These are phyloP conservation scores for Boletellus sp. DNA, from an alignment of 1,284 basidiomycete species.

Conservation along the genomic window DNA sequence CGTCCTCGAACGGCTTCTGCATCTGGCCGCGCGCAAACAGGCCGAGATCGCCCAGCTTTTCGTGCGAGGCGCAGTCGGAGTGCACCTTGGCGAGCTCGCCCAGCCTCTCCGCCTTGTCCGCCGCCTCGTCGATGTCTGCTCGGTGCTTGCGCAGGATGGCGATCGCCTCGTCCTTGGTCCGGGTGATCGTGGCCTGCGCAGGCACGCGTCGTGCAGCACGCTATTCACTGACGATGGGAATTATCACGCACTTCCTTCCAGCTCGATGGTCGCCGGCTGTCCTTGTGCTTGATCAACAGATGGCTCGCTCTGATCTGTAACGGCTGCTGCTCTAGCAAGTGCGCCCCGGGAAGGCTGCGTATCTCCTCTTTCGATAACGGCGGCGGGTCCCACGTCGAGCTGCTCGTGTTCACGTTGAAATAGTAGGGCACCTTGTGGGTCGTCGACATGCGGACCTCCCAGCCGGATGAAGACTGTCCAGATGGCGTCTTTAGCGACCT, in stretches of 20 bases:
- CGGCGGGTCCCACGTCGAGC: slow-evolving; percentile 86
- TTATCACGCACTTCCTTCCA: slow-evolving; percentile 80
- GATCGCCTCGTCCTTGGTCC: slow-evolving; percentile 88
- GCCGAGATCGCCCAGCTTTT: slow-evolving; percentile 81
- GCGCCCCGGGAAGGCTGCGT: slow-evolving; percentile 65
- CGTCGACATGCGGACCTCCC: slow-evolving; percentile 84
- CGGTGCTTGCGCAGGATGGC: slow-evolving; percentile 67
- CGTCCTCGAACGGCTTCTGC: slow-evolving; percentile 98
- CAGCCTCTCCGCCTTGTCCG: slow-evolving; percentile 53
- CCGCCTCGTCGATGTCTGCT: slow-evolving; percentile 54
- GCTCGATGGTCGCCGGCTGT: slow-evolving; percentile 82
- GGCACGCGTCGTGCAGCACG: not conserved
- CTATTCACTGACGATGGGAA: not conserved
- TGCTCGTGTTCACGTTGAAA: slow-evolving; percentile 69
- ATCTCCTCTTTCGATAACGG: slow-evolving; percentile 60
- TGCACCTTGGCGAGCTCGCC: slow-evolving; percentile 68
- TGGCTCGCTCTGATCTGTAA: slow-evolving; percentile 89
- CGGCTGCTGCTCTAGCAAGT: slow-evolving; percentile 43
- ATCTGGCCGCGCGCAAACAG: slow-evolving; percentile 86
- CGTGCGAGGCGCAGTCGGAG: slow-evolving; percentile 87
- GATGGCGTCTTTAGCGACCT: slow-evolving; percentile 7
- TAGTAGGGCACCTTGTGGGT: slow-evolving; percentile 85
- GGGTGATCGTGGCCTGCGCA: slow-evolving; percentile 74
- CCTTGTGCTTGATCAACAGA: slow-evolving; percentile 89
- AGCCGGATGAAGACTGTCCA: slow-evolving; percentile 38